Conservation (phyloP, 2,329 filamentous ascomycete genomes). For the Sporothrix dimorphospora region DNA sequence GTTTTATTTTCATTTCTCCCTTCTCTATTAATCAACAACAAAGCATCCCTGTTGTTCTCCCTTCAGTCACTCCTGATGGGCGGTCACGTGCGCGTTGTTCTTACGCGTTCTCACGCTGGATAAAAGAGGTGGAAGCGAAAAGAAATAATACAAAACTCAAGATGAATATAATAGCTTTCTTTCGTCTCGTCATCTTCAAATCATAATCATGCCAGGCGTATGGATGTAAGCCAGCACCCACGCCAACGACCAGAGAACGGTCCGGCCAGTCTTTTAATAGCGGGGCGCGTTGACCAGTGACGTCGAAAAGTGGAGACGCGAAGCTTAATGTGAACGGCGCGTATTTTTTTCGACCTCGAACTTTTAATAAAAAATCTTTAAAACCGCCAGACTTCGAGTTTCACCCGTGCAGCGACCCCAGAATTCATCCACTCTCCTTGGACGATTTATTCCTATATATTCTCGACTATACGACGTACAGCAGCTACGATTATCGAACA, state of each 20-base stretch:
- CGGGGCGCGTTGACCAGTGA: conserved; percentile 6
- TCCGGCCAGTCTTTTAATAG: background rate
- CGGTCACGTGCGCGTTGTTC: background rate
- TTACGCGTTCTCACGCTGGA: background rate
- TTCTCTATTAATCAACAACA: background rate
- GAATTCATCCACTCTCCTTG: background rate
- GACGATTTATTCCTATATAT: background rate
- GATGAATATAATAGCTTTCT: background rate
- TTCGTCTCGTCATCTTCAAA: background rate
- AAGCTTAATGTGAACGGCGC: conserved; percentile 11
- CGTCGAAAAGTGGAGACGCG: conserved; percentile 21
- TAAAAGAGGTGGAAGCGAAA: background rate
- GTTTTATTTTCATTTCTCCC: no score
- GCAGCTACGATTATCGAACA: background rate
- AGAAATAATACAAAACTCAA: background rate
- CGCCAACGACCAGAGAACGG: background rate
- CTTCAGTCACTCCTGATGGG: background rate
- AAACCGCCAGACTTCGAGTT: background rate
- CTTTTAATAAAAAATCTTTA: background rate
- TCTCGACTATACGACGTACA: background rate
- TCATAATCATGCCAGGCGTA: conserved; percentile 9
- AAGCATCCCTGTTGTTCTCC: background rate
- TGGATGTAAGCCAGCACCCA: background rate
- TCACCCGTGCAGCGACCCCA: background rate
- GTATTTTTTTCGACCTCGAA: background rate